Evolutionary conservation across 352 stramenopile species (phyloP), one percentile per base, ranked within the genome.

Genomic region (Proteromonas lacertae): DNA sequence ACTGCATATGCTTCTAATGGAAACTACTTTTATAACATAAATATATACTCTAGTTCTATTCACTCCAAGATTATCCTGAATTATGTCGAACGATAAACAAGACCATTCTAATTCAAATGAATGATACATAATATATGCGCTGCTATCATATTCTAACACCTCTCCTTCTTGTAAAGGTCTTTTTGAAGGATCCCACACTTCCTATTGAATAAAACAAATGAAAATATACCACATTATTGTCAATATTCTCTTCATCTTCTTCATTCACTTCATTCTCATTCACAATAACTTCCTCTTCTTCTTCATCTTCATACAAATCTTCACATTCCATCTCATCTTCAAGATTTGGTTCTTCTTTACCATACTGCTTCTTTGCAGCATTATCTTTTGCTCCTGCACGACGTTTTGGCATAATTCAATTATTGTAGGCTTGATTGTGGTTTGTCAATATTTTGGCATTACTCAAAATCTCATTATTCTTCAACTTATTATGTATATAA

Each of bases 91-190:
- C 47, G 66, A 88, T 17, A 99, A 62, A 40, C 73, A 84, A 8
- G 84, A 82, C 81, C 82, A 97, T 55, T 96, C 83, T 29, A 78
- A 69, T 3, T 66, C 80, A 45, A 99, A 71, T 24, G 76, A 73
- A 51, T 96, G 91, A 59, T 95, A 90, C 79, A 96, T 93, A 53
- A 90, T 80, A 61, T 99, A 99, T 4, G 87, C 87, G 23, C 62
- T 82, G 50, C 69, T 82, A 53, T 96, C 84, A 61, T 93, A 93
- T 57, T 96, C 84, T 25, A 99, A 64, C 49, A 86, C 61, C 49
- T 92, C 69, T 39, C 81, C 75, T 32, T 86, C 69, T 32, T 59
- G 51, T 20, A 92, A 50, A 40, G 64, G 62, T 52, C 87, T 64
- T 32, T 76, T 60, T 20, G 66, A 69, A 8, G 80, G 75, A 62